phyloP scores from a whole-genome alignment of 2,329 filamentous ascomycete genomes.

The Massarina eburnea region DNA sequence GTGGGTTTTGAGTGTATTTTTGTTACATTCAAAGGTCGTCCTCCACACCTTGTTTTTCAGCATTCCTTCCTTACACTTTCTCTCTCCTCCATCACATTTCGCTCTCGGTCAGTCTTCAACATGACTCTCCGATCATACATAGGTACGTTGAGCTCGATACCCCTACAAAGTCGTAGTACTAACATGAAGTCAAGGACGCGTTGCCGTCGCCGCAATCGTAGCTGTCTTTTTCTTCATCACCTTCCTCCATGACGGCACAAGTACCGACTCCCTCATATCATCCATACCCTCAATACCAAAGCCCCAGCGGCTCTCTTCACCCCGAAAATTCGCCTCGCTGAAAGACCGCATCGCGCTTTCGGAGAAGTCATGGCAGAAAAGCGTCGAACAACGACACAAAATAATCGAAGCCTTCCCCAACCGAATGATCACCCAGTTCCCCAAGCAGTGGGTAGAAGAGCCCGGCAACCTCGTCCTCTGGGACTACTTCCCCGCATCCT shows the following conservation, averaged over 20 bases:
- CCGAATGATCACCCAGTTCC: not conserved
- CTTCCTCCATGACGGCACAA: constrained; percentile 27
- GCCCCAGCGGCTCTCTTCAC: constrained; percentile 16
- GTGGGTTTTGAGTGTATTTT: no score
- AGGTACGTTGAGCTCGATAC: not conserved
- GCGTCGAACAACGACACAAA: constrained; percentile 26
- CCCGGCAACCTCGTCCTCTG: constrained; percentile 17
- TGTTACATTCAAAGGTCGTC: not conserved
- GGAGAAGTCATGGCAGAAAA: constrained; percentile 33
- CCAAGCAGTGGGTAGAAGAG: not conserved
- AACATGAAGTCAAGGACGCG: constrained; percentile 15
- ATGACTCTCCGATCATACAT: constrained; percentile 2
- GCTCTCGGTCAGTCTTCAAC: not conserved
- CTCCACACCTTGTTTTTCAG: not conserved
- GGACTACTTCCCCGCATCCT: constrained; percentile 38
- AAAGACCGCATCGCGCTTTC: constrained; percentile 33
- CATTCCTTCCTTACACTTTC: not conserved
- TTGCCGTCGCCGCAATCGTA: constrained; percentile 20
- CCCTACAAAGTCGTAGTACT: no score
- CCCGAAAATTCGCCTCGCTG: constrained; percentile 18
- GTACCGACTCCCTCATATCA: constrained; percentile 22
- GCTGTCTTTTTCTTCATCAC: constrained; percentile 27
- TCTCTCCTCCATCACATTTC: not conserved
- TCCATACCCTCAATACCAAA: constrained; percentile 26
- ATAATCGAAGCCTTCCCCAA: constrained; percentile 16